phyloP scores from a whole-genome alignment of 2,329 filamentous ascomycete species.

The Apiospora pterosperma region DNA sequence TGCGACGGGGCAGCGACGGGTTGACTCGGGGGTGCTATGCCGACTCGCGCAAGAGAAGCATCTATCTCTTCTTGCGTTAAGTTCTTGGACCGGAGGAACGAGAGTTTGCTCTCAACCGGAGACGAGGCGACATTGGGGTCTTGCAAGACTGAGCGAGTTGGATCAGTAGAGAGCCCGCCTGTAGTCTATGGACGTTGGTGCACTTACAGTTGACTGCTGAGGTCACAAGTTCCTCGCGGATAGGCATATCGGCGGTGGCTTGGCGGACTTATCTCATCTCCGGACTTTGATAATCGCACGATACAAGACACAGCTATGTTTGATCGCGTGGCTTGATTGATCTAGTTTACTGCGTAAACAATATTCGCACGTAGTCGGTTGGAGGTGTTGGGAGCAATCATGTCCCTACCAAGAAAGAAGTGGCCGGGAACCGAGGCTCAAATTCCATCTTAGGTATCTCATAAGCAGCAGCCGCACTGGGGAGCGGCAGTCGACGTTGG shows the following conservation, averaged over 20 bases:
- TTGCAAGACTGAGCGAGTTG: conserved; percentile 69
- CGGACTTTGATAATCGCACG: not conserved
- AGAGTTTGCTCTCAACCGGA: conserved; percentile 86
- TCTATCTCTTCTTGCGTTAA: conserved; percentile 95
- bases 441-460: not conserved
- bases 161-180: not conserved
- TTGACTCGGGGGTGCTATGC: conserved; percentile 23
- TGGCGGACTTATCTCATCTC: not conserved
- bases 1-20: conserved; percentile 30
- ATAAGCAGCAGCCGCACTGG: not conserved
- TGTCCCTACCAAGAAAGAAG: not conserved
- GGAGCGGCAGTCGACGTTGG: not conserved
- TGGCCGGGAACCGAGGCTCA: not conserved
- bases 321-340: not conserved
- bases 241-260: conserved; percentile 56
- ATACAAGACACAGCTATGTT: not conserved
- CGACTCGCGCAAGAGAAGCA: conserved; percentile 72
- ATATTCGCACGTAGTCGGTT: not conserved
- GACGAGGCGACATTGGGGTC: conserved; percentile 88
- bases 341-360: not conserved
- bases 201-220: conserved; percentile 28
- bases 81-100: conserved; percentile 95
- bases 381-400: not conserved
- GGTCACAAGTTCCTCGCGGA: conserved; percentile 72
- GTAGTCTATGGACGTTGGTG: conserved; percentile 8